Evolutionary conservation across 129 eudicot genomes (phyloP).

Genomic region (Flaveria robusta): DNA sequence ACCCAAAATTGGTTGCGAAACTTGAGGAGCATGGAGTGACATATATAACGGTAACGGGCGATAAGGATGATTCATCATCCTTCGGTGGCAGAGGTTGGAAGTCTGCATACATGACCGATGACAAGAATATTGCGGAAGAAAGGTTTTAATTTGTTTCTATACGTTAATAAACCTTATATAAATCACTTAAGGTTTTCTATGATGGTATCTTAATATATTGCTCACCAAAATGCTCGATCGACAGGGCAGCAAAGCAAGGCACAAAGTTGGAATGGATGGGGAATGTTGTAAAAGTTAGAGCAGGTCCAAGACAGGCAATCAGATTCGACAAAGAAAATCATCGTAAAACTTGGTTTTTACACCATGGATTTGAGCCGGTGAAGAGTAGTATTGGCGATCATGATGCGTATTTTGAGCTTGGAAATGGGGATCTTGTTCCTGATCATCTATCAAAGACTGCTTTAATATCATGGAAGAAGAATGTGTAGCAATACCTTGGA

Average conservation of each 20-base stretch:
- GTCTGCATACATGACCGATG: slow-evolving; percentile 66
- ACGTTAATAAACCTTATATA: not conserved
- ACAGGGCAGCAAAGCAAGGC: slow-evolving; percentile 15
- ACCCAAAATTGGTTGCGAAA: slow-evolving; percentile 56
- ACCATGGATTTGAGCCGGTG: slow-evolving; percentile 43
- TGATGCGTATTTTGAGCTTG: not conserved
- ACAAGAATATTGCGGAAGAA: slow-evolving; percentile 66
- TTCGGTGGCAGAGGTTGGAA: slow-evolving; percentile 77
- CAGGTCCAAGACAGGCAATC: not conserved
- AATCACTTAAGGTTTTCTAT: not conserved
- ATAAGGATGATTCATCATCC: slow-evolving; percentile 60
- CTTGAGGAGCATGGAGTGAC: slow-evolving; percentile 65
- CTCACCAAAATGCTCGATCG: not conserved
- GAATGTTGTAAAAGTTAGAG: not conserved
- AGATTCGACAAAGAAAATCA: not conserved
- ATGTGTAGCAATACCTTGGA: slow-evolving; percentile 36
- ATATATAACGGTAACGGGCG: slow-evolving; percentile 54
- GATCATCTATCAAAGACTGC: slow-evolving; percentile 11
- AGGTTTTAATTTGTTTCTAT: slow-evolving; percentile 40
- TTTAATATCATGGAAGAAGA: slow-evolving; percentile 35
- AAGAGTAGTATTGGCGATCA: not conserved
- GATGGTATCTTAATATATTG: not conserved
- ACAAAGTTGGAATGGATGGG: slow-evolving; percentile 20
- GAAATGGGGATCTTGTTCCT: slow-evolving; percentile 25
- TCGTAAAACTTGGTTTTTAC: slow-evolving; percentile 19